Evolutionary conservation across 1,284 basidiomycete species (phyloP).

Genomic region (Moesziomyces globuligerus): DNA sequence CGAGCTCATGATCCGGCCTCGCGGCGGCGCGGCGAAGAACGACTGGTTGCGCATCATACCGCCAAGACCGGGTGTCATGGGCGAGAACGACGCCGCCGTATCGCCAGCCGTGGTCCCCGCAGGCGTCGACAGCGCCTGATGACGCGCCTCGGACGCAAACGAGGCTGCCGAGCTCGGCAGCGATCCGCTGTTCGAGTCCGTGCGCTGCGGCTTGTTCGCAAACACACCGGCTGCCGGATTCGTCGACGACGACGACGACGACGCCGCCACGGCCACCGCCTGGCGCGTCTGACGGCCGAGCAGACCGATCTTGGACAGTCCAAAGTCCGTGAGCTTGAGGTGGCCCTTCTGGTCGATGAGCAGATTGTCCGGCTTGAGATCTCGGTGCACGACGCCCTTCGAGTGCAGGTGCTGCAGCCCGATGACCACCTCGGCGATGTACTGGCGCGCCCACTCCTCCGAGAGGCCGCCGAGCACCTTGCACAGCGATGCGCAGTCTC

Average conservation of each 20-base stretch:
- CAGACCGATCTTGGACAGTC: constrained; percentile 94
- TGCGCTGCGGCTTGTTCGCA: constrained; percentile 10
- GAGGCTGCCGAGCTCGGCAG: constrained; percentile 45
- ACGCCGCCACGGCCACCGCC: constrained; percentile 18
- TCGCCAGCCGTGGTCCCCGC: constrained; percentile 46
- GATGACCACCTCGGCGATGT: constrained; percentile 93
- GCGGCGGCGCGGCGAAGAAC: constrained; percentile 50
- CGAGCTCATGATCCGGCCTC: constrained; percentile 48
- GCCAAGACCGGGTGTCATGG: constrained; percentile 47
- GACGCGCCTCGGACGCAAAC: constrained; percentile 30
- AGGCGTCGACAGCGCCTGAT: constrained; percentile 30
- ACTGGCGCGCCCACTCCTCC: constrained; percentile 96
- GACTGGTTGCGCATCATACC: constrained; percentile 51
- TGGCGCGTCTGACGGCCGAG: constrained; percentile 81
- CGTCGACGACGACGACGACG: too few species aligned
- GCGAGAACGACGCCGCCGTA: constrained; percentile 48
- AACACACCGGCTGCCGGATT: constrained; percentile 10
- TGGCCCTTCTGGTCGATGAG: constrained; percentile 96
- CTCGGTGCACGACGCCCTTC: constrained; percentile 95
- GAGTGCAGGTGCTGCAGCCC: constrained; percentile 95
- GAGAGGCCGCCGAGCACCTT: constrained; percentile 92
- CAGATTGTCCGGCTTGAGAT: constrained; percentile 96
- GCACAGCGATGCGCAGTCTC: constrained; percentile 95
- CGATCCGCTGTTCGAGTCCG: constrained; percentile 37
- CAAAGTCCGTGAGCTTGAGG: constrained; percentile 97